Evolutionary conservation across 495 filamentous ascomycete genomes (phyloP), one percentile per base, ranked within the genome.

Genomic region (Massariosphaeria phaeospora): DNA sequence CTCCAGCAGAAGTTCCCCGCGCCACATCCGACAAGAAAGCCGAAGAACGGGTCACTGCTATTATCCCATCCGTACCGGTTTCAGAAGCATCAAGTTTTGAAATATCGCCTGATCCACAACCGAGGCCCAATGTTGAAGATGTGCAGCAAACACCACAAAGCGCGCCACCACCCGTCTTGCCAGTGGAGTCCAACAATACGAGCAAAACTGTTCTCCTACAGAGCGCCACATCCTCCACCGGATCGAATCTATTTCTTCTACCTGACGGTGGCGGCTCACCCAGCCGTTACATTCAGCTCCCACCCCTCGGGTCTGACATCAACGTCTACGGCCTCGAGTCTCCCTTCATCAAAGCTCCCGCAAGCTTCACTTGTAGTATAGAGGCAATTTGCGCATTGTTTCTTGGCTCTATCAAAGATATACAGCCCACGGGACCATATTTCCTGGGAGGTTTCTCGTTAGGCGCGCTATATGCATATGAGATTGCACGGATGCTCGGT

Each of bases 241-340:
- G 38, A 1, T 23, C 58, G 7, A 52, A 52, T 26, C 44, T 61
- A 9, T 61, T 61, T 39, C 13, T 61, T 15, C 49, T 31, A 10
- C 52, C 58, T 20, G 58, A 56, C 25, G 58, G 67, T 17, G 50
- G 55, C 13, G 66, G 67, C 10, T 55, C 57, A n/a, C 63, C 60
- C 2, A 44, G 52, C 18, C 46, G 63, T 15, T 69, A 65, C 52
- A 58, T 66, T 24, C 48, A 69, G 12, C 55, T 69, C 2, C 41
- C 52, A 15, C 29, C 60, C 1, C 40, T 68, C n/a, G 48, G 60
- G n/a, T 24, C 49, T n/a, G 55, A 46, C 24, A 47, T 39, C 23
- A 52, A 48, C 24, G 52, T 70, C 47, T 70, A 67, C 46, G 66
- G 52, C 1, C 57, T 68, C n/a, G 59, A 70, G n/a, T 70, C 67